These are phyloP conservation scores for Kuraishia molischiana DNA, from an alignment of 805 yeast genomes.

Conservation along the genomic window DNA sequence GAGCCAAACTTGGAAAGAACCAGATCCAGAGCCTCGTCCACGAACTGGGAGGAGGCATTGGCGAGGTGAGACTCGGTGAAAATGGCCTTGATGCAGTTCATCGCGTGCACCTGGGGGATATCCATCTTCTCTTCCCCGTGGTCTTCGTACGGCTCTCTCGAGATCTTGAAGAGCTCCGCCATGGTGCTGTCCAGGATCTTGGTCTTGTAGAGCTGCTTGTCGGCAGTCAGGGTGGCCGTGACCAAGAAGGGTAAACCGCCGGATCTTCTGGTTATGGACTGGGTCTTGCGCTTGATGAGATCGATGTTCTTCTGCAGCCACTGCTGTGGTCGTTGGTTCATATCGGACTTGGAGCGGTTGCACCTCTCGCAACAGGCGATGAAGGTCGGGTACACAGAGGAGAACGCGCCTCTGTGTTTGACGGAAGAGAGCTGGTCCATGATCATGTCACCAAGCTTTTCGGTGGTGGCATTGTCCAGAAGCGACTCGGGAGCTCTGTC, in stretches of 20 bases:
- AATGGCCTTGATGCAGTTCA: conserved; percentile 71
- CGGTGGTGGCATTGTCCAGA: conserved; percentile 17
- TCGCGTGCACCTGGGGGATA: conserved; percentile 89
- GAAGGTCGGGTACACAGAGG: conserved; percentile 79
- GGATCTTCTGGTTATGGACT: conserved; percentile 77
- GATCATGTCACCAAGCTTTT: conserved; percentile 40
- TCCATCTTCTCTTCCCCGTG: conserved; percentile 47
- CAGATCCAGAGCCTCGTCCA: conserved; percentile 49
- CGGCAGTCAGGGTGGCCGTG: conserved; percentile 61
- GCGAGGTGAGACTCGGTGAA: conserved; percentile 66
- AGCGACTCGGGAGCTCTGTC: conserved; percentile 14
- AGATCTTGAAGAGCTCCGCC: conserved; percentile 40
- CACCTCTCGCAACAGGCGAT: conserved; percentile 57
- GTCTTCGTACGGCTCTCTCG: conserved; percentile 35
- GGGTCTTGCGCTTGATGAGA: conserved; percentile 44
- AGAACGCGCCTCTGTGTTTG: conserved; percentile 87
- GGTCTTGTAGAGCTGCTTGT: conserved; percentile 9
- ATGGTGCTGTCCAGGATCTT: conserved; percentile 35
- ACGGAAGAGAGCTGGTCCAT: conserved; percentile 62
- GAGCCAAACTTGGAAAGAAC: conserved; percentile 57
- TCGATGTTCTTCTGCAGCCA: conserved; percentile 57
- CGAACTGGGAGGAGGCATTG: conserved; percentile 34
- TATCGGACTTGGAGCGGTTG: conserved; percentile 15
- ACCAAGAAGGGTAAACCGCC: conserved; percentile 85
- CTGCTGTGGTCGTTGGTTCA: conserved; percentile 28